phyloP scores from a whole-genome alignment of 1,284 basidiomycete genomes.

The Ustilago curta region DNA sequence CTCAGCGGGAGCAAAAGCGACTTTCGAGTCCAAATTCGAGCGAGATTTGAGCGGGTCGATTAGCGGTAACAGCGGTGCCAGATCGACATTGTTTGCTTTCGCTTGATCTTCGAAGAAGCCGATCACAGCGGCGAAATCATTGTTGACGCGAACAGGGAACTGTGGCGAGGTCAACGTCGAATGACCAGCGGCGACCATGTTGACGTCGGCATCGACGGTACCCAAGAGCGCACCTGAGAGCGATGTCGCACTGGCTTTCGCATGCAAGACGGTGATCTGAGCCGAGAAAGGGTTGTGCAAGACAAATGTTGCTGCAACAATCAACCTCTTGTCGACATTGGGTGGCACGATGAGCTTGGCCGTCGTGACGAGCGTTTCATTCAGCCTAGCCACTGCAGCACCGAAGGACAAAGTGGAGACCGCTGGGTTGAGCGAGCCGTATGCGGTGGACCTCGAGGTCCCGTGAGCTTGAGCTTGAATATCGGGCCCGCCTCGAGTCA shows the following conservation, averaged over 20 bases:
- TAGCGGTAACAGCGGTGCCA: slow-evolving; percentile 76
- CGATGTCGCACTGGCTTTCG: slow-evolving; percentile 74
- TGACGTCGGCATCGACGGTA: slow-evolving; percentile 73
- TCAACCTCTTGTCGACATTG: slow-evolving; percentile 55
- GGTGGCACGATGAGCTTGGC: slow-evolving; percentile 63
- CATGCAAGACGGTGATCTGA: slow-evolving; percentile 76
- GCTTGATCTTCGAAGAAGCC: slow-evolving; percentile 75
- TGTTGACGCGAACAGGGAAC: slow-evolving; percentile 77
- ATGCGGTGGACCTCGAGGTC: slow-evolving; percentile 74
- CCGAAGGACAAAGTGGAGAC: slow-evolving; percentile 76
- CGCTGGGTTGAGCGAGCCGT: slow-evolving; percentile 76
- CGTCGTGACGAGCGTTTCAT: slow-evolving; percentile 75
- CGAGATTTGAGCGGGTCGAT: slow-evolving; percentile 75
- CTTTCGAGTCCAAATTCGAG: slow-evolving; percentile 74
- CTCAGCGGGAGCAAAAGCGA: slow-evolving; percentile 71
- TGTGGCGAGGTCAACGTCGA: slow-evolving; percentile 74
- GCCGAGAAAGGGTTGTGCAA: slow-evolving; percentile 81
- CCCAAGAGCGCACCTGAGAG: slow-evolving; percentile 65
- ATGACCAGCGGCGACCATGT: slow-evolving; percentile 76
- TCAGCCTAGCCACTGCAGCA: slow-evolving; percentile 78
- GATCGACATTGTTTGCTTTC: slow-evolving; percentile 74
- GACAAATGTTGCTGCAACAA: slow-evolving; percentile 46
- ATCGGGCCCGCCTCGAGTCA: slow-evolving; percentile 76
- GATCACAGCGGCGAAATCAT: slow-evolving; percentile 76
- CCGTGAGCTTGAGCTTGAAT: slow-evolving; percentile 74